Base-by-base conservation (phyloP, 306 rosid genomes). In the Sesbania bispinosa region DNA sequence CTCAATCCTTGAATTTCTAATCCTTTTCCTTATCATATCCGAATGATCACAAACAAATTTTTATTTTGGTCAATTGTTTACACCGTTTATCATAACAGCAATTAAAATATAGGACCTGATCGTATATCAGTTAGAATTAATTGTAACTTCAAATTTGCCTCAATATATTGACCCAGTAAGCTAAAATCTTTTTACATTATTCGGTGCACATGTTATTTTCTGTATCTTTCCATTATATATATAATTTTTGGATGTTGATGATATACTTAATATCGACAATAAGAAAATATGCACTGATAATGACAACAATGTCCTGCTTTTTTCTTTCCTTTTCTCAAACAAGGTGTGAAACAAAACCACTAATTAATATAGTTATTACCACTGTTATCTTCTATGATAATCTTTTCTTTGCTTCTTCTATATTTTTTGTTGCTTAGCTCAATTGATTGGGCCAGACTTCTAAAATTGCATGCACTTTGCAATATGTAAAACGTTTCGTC, bases 401-500 rank as follows among this genome's bases (percentile, higher is more conserved):
- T 73, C 3, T 67, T 47, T 66, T 36, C 42, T 67, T 69, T 42
- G 42, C 41, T 50, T 58, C 10, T 66, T 7, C 38, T 1, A n/a
- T n/a, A n/a, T n/a, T 71, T 48, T 69, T 39, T 53, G 1, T 7
- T 62, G n/a, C 55, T 35, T 20, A 50, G 50, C 38, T 42, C 20
- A 62, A 21, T 54, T 66, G 72, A 77, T 39, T 59, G n/a, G 21
- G 72, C 65, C 74, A 77, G 4, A 45, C 6, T 32, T 69, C 26
- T 14, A 32, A 46, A 35, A 62, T 18, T 10, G 58, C 33, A 66
- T 73, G 65, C 58, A 54, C 10, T 16, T n/a, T 64, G 15, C 43
- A 72, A 71, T 13, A 64, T 54, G 64, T 9, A 53, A 79, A 33
- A 71, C 16, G 55, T 58, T 69, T 75, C 43, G 52, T 75, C 42